Evolutionary conservation across 768 basidiomycete species (phyloP), one percentile per base, ranked within the genome.

Genomic region (Termitomyces sp.): DNA sequence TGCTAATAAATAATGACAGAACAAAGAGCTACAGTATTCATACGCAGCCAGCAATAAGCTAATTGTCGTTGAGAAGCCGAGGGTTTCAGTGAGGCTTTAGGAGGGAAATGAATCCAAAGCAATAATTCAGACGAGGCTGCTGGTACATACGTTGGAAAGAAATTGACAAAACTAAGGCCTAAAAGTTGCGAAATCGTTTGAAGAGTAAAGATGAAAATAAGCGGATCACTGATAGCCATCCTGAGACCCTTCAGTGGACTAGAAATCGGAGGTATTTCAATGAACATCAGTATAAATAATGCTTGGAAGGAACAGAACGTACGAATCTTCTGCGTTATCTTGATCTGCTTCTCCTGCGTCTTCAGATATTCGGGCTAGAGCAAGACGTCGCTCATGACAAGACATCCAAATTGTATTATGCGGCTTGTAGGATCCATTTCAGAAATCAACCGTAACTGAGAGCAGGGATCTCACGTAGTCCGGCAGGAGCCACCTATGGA

Each of bases 331-430:
- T 0, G 65, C 65, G n/a, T 77, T 78, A 60, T 87, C 85, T 61
- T 77, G 68, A 60, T 87, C 85, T 0, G 84, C 84, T 69, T 86
- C 84, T 1, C 84, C 84, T 9, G 80, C 82, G 63, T 87, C 85
- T 62, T 87, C 86, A 0, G 85, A 81, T 15, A 87, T 78, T 14
- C 85, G 81, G 15, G 78, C 79, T 66, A 85, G 84, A 3, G 85
- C 85, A n/a, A 87, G 73, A 30, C 75, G 77, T 19, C 75, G 73
- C 56, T 86, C 79, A 9, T 71, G 67, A 0, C 74, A 64, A 12
- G 73, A 71, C 31, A 87, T 65, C 84, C 85, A 87, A 35, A 73
- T 71, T 0, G 85, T 87, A 63, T 87, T 88, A 59, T 80, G 60
- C 2, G 82, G 83, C 83, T 86, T 58, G 23, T 26, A 48, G 11